phyloP scores from a whole-genome alignment of 331 rosid species.

The Cydonia oblonga region DNA sequence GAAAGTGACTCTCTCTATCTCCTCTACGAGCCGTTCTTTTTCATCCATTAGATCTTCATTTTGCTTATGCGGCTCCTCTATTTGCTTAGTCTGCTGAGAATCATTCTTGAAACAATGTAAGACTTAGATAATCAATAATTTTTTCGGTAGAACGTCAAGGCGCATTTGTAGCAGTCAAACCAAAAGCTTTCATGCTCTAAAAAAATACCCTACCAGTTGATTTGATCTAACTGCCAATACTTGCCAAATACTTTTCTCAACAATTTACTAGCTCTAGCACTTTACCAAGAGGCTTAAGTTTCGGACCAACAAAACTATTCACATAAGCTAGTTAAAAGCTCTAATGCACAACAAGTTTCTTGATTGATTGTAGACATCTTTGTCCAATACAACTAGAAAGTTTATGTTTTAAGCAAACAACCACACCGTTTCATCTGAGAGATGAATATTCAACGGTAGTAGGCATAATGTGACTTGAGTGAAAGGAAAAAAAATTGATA shows the following conservation, averaged over 20 bases:
- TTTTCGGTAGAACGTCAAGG: background rate
- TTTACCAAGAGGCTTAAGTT: background rate
- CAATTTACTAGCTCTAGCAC: background rate
- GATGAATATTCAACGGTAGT: background rate
- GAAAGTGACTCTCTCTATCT: slow-evolving; percentile 65
- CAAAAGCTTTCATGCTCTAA: background rate
- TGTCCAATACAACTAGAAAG: background rate
- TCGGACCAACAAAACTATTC: background rate
- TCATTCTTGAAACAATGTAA: slow-evolving; percentile 62
- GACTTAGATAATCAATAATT: background rate
- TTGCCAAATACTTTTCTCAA: background rate
- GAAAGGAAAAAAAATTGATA: background rate
- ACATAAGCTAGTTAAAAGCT: background rate
- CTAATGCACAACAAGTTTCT: background rate
- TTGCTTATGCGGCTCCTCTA: slow-evolving; percentile 89
- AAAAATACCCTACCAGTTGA: background rate
- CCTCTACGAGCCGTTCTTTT: slow-evolving; percentile 76
- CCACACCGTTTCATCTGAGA: background rate
- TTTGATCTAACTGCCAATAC: background rate
- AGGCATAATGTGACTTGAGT: background rate
- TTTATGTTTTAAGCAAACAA: background rate
- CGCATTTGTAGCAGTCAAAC: background rate
- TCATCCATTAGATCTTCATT: slow-evolving; percentile 74
- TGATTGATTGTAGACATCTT: too few relatives aligned
- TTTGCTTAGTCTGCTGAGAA: slow-evolving; percentile 90